Evolutionary conservation across 495 filamentous ascomycete species (phyloP), one percentile per base, ranked within the genome.

Genomic region (Aspergillus cavernicola): DNA sequence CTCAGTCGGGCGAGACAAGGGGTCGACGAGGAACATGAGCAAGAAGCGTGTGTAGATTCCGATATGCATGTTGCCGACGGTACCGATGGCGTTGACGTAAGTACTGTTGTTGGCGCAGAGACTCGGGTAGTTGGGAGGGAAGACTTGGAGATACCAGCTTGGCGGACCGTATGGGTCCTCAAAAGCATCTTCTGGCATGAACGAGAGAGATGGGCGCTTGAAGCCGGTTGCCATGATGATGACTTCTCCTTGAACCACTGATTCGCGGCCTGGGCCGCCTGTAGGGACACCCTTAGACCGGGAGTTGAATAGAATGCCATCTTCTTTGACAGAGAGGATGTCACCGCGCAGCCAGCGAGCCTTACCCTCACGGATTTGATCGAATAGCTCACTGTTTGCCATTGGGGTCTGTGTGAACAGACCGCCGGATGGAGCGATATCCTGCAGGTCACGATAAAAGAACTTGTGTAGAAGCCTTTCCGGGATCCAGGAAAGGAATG

Each of bases 91-190:
- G 50, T 86, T 84, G 32, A 91, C 74, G 50, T 91, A 93, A 0
- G 89, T 92, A 72, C 82, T 90, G 64, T 95, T 95, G 71, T 88
- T 90, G 58, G 81, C 84, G 52, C 84, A 88, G 20, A 92, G 76
- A 38, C 79, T 80, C 2, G 81, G 76, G 55, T 74, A 74, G 33
- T 74, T 68, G 40, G 73, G 72, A 33, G 89, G 90, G 66, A 95
- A 93, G 0, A 86, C 85, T 65, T 90, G 87, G 1, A 92, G 76
- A 57, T 92, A 95, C 90, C 90, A 93, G 63, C 89, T 91, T 0
- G 90, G 90, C 6, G 89, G 87, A 5, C 70, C 71, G 62, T 92
- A 92, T 4, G 85, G 80, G 49, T 86, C 75, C 18, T 82, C 69
- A 65, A 91, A 92, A 45, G 76, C 82, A 9, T 86, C 77, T 2